These are phyloP conservation scores for Boletus rubescentipes DNA, from an alignment of 768 basidiomycete genomes.

Conservation along the genomic window DNA sequence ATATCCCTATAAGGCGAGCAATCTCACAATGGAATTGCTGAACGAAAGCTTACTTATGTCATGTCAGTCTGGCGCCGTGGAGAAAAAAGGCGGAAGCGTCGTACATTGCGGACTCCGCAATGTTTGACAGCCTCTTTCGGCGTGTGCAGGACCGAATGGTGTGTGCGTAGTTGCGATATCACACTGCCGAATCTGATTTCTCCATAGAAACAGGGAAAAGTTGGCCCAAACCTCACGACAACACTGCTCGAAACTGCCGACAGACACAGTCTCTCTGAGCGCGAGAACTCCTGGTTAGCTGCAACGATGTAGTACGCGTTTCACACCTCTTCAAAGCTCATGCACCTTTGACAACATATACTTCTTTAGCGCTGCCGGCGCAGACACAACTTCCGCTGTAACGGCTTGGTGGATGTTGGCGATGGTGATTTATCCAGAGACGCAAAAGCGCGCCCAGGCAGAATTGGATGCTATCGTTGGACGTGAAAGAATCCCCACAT, in stretches of 20 bases:
- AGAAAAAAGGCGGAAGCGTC: background rate
- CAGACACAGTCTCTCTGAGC: conserved; percentile 5
- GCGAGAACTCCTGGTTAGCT: conserved; percentile 19
- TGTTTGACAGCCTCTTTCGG: background rate
- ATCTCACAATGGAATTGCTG: background rate
- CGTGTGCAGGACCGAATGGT: conserved; percentile 4
- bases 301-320: conserved; percentile 12
- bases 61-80: conserved; percentile 4
- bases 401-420: conserved; percentile 23
- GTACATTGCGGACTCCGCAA: background rate
- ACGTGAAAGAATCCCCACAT: conserved; percentile 15
- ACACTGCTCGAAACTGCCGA: conserved; percentile 1
- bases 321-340: background rate
- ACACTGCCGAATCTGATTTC: background rate
- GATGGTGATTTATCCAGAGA: conserved; percentile 27
- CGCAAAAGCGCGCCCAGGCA: conserved; percentile 24
- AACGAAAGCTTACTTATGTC: background rate
- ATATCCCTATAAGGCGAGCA: conserved; percentile 25
- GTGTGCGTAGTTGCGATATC: background rate
- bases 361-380: conserved; percentile 1
- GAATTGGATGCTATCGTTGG: conserved; percentile 29
- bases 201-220: background rate
- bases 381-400: conserved; percentile 3
- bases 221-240: background rate
- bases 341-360: background rate